Percentiles rank a stretch among this genome's conserved stretches.
Conservation (phyloP, 371 early-diverging fungal genomes). For the Basidiobolus meristosporus region DNA sequence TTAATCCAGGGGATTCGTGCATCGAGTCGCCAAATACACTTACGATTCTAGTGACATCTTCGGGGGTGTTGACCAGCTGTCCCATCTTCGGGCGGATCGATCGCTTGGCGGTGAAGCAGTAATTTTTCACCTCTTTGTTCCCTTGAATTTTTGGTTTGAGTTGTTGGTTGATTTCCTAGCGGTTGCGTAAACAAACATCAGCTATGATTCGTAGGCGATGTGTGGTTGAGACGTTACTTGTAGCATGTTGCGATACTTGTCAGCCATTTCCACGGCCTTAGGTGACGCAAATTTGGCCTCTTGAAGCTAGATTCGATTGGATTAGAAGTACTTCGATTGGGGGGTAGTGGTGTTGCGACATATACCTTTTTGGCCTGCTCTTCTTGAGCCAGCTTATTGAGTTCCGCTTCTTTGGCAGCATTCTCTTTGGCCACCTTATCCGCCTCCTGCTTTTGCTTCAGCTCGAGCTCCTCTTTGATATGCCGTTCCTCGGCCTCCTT, state of each 20-base stretch:
- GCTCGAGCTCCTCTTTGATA: neutral
- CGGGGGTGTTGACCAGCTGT: neutral
- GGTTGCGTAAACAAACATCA: neutral
- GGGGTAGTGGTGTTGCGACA: no score
- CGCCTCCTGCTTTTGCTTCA: neutral
- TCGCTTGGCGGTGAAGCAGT: neutral
- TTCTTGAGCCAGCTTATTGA: neutral
- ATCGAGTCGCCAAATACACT: neutral
- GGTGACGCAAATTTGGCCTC: neutral
- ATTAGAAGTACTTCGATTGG: neutral
- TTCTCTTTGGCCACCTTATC: neutral
- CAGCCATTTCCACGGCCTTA: neutral
- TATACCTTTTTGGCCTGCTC: neutral
- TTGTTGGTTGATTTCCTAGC: neutral
- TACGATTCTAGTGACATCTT: neutral
- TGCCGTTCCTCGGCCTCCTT: neutral
- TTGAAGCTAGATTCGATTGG: neutral
- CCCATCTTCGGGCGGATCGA: neutral
- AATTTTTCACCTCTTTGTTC: neutral
- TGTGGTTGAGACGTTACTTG: no score
- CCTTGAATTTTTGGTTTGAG: neutral
- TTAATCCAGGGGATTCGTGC: neutral
- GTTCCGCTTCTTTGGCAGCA: neutral
- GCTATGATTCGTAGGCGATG: no score
- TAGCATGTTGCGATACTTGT: neutral